A percentile compares a stretch with the other conserved stretches of the same genome.
Evolutionary conservation across 2,329 filamentous ascomycete genomes (phyloP).

Genomic region (Beauveria scarabaeidicola): DNA sequence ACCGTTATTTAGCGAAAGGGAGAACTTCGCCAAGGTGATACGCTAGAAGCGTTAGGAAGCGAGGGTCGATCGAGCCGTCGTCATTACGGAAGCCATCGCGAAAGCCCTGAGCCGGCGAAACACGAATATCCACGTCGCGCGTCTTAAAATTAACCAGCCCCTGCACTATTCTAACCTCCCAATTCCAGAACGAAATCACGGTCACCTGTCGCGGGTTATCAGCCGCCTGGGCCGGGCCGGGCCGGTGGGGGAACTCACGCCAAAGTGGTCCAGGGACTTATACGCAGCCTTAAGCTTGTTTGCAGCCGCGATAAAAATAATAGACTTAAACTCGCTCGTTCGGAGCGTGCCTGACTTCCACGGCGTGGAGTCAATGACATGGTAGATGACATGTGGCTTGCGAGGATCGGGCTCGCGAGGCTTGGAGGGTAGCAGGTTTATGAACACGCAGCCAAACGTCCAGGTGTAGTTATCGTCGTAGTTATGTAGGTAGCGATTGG

Average conservation of each 20-base stretch:
- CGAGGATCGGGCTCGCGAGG: not conserved
- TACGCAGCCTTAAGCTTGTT: not conserved
- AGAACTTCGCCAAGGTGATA: no score
- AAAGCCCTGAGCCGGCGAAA: no score
- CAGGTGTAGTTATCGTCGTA: not conserved
- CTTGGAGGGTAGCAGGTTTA: not conserved
- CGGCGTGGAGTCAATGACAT: not conserved
- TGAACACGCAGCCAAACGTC: not conserved
- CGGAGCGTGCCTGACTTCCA: not conserved
- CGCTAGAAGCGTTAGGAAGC: no score
- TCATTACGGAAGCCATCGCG: no score
- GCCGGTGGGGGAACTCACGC: not conserved
- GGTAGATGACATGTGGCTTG: not conserved
- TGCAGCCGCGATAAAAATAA: not conserved
- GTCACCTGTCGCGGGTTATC: no score
- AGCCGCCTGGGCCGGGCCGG: no score
- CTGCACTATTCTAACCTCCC: no score
- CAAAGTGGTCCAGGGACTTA: not conserved
- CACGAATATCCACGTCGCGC: no score
- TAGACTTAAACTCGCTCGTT: not conserved
- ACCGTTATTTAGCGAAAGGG: no score
- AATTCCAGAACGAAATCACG: no score
- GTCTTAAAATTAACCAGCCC: no score
- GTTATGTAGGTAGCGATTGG: not conserved
- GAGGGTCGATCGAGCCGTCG: no score